Percentiles rank a stretch among this genome's conserved stretches.
Evolutionary conservation across 495 filamentous ascomycete species (phyloP).

Genomic region (Penicillium turbatum): DNA sequence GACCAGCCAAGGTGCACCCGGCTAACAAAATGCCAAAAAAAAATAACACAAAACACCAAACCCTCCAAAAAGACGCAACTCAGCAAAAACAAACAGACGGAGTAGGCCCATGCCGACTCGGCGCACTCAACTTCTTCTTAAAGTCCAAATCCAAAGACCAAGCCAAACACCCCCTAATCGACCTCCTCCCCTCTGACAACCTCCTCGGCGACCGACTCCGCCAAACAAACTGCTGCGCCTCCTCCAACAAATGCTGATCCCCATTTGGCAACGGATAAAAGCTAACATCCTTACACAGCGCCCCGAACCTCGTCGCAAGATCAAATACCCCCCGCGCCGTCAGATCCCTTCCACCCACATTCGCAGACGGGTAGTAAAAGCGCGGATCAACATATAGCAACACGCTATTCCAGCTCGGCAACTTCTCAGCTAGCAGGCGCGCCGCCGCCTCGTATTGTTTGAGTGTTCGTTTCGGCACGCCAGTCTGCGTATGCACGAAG

Average conservation of each 20-base stretch:
- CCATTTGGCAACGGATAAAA: slow-evolving; percentile 31
- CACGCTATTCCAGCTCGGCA: slow-evolving; percentile 27
- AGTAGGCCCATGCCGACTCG: neutral
- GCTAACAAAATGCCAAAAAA: neutral
- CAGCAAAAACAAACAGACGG: neutral
- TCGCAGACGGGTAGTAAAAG: slow-evolving; percentile 33
- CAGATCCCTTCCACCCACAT: slow-evolving; percentile 27
- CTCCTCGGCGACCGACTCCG: slow-evolving; percentile 14
- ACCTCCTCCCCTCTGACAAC: neutral
- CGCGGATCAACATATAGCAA: slow-evolving; percentile 38
- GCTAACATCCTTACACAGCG: slow-evolving; percentile 24
- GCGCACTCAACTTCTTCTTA: neutral
- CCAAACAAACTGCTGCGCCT: slow-evolving; percentile 24
- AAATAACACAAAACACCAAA: neutral
- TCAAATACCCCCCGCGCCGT: slow-evolving; percentile 32
- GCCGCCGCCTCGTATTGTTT: slow-evolving; percentile 32
- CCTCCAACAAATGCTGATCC: slow-evolving; percentile 25
- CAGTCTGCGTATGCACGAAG: slow-evolving; percentile 37
- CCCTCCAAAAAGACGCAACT: neutral
- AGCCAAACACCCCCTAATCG: slow-evolving; percentile 2
- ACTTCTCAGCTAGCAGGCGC: slow-evolving; percentile 18
- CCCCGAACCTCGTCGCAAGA: slow-evolving; percentile 30
- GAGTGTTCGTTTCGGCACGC: slow-evolving; percentile 35
- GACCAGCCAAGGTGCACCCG: neutral
- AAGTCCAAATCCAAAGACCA: slow-evolving; percentile 1